A percentile compares a stretch with the other conserved stretches of the same genome.
Conservation (phyloP, 2,329 filamentous ascomycete species). For the Akanthomyces uredinophilus region DNA sequence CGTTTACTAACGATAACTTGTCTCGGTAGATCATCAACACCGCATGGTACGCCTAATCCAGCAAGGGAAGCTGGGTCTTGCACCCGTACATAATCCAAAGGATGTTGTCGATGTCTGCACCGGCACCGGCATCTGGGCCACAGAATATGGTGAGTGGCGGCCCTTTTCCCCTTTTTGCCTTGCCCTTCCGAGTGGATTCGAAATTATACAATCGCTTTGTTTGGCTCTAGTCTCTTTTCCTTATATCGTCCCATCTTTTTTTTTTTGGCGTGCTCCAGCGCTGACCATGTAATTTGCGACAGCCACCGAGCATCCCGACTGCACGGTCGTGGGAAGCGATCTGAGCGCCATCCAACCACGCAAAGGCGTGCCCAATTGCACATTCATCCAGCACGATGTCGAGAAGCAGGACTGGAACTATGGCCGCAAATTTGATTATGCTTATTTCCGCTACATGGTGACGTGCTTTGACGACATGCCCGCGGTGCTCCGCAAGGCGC, state of each 20-base stretch:
- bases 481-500: constrained; percentile 40
- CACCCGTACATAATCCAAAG: constrained; percentile 37
- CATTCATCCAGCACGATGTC: constrained; percentile 11
- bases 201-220: background rate
- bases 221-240: background rate
- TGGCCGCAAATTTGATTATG: constrained; percentile 43
- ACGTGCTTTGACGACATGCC: constrained; percentile 47
- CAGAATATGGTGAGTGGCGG: constrained; percentile 36
- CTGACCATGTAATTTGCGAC: background rate
- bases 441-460: constrained; percentile 47
- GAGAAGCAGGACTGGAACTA: constrained; percentile 13
- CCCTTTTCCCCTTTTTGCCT: background rate
- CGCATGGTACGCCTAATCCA: constrained; percentile 32
- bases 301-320: constrained; percentile 11
- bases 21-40: constrained; percentile 32
- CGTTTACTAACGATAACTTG: background rate
- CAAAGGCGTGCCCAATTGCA: constrained; percentile 4
- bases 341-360: constrained; percentile 43
- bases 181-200: no score
- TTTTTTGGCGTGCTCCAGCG: background rate
- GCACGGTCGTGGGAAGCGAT: constrained; percentile 11
- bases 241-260: background rate
- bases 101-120: constrained; percentile 47
- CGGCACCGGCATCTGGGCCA: constrained; percentile 47
- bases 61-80: constrained; percentile 38